Base-by-base conservation (phyloP, 169 alveolate species). In the Plasmodium cynomolgi region DNA sequence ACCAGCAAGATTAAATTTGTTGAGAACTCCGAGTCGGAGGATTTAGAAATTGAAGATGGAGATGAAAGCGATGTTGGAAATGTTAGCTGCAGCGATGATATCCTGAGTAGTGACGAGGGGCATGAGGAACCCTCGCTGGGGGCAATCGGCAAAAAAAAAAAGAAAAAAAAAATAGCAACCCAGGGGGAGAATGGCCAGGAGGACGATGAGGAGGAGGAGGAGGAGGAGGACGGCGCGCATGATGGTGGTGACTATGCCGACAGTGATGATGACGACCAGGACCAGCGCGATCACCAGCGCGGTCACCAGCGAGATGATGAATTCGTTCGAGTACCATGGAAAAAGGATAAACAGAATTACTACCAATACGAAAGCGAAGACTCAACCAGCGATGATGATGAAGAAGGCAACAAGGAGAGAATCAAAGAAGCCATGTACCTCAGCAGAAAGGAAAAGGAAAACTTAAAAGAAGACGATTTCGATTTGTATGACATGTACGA, bases 341-440 rank as follows among this genome's bases (percentile, higher is more conserved):
- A 73, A 31, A 91, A 91, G 74, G 92, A 91, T 56, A 91, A 91
- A 72, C 72, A 47, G 83, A 82, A 91, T 82, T 91, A 91, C 37
- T 91, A 91, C 75, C 95, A 91, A 82, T 29, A 91, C 39, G 92
- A 82, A 82, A 82, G 92, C 56, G 95, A 91, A 72, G 50, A 91
- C 29, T 91, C 95, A 8, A 73, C 92, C 23, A 91, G 95, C 39
- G 95, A 82, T 47, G 95, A 82, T 47, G 95, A 90, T 54, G 95
- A 90, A 58, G 94, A 90, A 90, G 80, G 77, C 31, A 91, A 54
- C 11, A 41, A 81, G 29, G 92, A 91, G 75, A 91, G 95, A 91
- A 72, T 91, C 74, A 91, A 91, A 91, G 95, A 91, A 81, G 95
- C 92, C 41, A 91, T 91, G 75, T 91, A 91, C 56, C 62, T 91